Conservation (phyloP, 805 yeast genomes). For the Candida dajiaensis region DNA sequence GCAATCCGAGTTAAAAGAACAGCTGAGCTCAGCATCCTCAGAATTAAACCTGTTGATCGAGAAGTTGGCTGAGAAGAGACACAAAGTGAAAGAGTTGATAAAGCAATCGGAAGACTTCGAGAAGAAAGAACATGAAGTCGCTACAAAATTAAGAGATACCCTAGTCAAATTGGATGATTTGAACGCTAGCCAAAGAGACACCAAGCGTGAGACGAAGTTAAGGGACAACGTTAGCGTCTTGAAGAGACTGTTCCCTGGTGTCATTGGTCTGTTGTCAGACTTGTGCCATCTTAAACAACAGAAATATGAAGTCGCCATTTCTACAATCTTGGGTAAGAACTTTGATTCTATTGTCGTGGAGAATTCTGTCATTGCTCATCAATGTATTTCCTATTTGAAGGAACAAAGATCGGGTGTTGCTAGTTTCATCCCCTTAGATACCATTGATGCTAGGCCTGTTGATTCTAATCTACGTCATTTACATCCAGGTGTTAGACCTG, state of each 20-base stretch:
- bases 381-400: slow-evolving; percentile 73
- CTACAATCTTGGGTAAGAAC: slow-evolving; percentile 71
- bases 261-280: slow-evolving; percentile 75
- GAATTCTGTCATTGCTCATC: slow-evolving; percentile 56
- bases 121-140: slow-evolving; percentile 54
- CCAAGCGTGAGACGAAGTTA: slow-evolving; percentile 59
- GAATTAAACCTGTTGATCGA: slow-evolving; percentile 28
- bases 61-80: slow-evolving; percentile 33
- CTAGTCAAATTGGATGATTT: slow-evolving; percentile 62
- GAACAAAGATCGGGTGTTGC: slow-evolving; percentile 83
- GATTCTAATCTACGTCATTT: slow-evolving; percentile 49
- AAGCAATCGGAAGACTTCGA: slow-evolving; percentile 31
- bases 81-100: slow-evolving; percentile 35
- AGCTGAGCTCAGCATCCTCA: slow-evolving; percentile 16
- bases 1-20: slow-evolving; percentile 24
- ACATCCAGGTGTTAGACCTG: slow-evolving; percentile 54
- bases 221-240: slow-evolving; percentile 69
- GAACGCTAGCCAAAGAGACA: slow-evolving; percentile 70
- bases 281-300: slow-evolving; percentile 71
- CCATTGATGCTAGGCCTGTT: slow-evolving; percentile 54
- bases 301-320: slow-evolving; percentile 67
- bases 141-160: slow-evolving; percentile 54
- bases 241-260: slow-evolving; percentile 76
- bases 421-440: slow-evolving; percentile 82
- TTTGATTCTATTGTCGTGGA: slow-evolving; percentile 85